Conservation (phyloP, 306 rosid genomes). For the Prinsepia uniflora region DNA sequence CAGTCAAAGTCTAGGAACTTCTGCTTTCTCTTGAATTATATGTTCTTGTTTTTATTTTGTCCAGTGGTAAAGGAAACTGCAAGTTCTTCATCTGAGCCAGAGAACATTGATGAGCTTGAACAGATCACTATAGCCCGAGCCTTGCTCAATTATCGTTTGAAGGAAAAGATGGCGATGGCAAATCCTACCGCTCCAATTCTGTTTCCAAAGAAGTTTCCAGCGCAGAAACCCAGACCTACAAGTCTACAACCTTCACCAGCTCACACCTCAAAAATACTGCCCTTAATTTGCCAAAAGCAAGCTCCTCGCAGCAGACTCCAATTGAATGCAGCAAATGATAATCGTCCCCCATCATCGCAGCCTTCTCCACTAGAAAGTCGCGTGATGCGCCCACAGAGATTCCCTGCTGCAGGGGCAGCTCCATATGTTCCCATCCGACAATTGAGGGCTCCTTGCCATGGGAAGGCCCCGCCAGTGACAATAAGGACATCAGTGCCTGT, state of each 20-base stretch:
- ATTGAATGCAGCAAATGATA: slow-evolving; percentile 36
- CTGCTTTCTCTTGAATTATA: slow-evolving; percentile 18
- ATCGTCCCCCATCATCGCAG: slow-evolving; percentile 29
- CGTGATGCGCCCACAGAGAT: slow-evolving; percentile 50
- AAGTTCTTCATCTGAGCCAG: slow-evolving; percentile 81
- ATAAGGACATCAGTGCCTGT: slow-evolving; percentile 79
- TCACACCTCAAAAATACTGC: slow-evolving; percentile 84
- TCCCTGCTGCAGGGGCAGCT: slow-evolving; percentile 73
- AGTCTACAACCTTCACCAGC: slow-evolving; percentile 75
- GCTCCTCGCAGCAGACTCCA: slow-evolving; percentile 47
- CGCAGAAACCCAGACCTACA: slow-evolving; percentile 72
- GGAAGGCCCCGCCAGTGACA: slow-evolving; percentile 87
- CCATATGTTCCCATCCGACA: slow-evolving; percentile 87
- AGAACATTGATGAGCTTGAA: slow-evolving; percentile 81
- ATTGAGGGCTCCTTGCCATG: slow-evolving; percentile 72
- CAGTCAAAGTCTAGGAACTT: not conserved
- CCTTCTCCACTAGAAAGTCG: slow-evolving; percentile 45
- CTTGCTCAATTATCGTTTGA: slow-evolving; percentile 61
- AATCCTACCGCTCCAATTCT: slow-evolving; percentile 65
- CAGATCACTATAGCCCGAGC: slow-evolving; percentile 95
- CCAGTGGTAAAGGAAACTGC: slow-evolving; percentile 90
- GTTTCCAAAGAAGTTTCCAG: slow-evolving; percentile 64
- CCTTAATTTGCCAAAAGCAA: slow-evolving; percentile 68
- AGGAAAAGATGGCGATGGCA: slow-evolving; percentile 71
- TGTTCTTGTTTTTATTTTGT: slow-evolving; percentile 22